Percentiles rank a stretch among this genome's conserved stretches.
phyloP scores from a whole-genome alignment of 495 filamentous ascomycete genomes.

The Annulohypoxylon maeteangense region DNA sequence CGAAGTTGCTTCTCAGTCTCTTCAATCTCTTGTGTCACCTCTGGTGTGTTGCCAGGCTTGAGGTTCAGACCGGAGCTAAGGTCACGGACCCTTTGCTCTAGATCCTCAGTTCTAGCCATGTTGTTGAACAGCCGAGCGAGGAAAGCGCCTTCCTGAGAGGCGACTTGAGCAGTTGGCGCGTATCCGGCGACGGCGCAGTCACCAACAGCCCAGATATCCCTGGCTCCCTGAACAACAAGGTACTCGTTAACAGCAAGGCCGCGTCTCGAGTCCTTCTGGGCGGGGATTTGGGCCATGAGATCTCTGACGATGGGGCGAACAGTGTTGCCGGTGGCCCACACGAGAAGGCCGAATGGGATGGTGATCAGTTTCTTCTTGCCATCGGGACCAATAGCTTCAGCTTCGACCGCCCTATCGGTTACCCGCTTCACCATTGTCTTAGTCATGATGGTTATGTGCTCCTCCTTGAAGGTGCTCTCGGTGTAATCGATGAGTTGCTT shows the following conservation, averaged over 20 bases:
- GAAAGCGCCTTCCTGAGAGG: constrained; percentile 94
- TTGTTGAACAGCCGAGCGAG: constrained; percentile 96
- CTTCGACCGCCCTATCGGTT: constrained; percentile 93
- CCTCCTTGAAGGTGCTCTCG: constrained; percentile 98
- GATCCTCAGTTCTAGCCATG: constrained; percentile 87
- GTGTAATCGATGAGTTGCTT: constrained; percentile 99
- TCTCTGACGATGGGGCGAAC: constrained; percentile 88
- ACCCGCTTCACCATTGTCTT: constrained; percentile 99
- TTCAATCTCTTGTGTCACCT: constrained; percentile 81
- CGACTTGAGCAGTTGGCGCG: constrained; percentile 96
- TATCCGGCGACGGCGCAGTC: constrained; percentile 97
- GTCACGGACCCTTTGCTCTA: constrained; percentile 78
- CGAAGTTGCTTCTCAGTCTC: constrained; percentile 84
- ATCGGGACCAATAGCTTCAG: constrained; percentile 84
- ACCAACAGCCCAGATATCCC: constrained; percentile 86
- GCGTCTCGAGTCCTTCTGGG: constrained; percentile 92
- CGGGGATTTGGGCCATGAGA: constrained; percentile 90
- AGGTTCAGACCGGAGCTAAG: constrained; percentile 63
- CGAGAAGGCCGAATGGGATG: constrained; percentile 94
- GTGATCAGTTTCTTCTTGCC: constrained; percentile 82
- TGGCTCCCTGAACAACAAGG: constrained; percentile 94
- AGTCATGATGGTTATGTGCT: constrained; percentile 93
- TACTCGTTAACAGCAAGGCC: constrained; percentile 98
- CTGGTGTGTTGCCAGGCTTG: constrained; percentile 66
- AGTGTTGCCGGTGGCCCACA: constrained; percentile 98